Evolutionary conservation across 139 green algal species (phyloP), one percentile per base, ranked within the genome.

Genomic region (Diplosphaera chodatii): DNA sequence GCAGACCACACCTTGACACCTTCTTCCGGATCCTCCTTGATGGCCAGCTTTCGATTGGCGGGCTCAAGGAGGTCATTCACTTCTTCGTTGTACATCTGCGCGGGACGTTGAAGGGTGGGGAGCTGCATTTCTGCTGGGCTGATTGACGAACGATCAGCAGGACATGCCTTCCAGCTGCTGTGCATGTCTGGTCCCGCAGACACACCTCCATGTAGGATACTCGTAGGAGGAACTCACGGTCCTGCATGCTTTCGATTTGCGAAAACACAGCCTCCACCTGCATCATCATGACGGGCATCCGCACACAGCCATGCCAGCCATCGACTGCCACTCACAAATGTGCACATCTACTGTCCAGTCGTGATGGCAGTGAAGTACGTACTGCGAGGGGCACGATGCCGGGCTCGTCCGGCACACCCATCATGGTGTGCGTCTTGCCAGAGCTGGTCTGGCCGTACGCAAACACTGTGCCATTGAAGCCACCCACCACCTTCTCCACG

Each of bases 361-460:
- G n/a, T n/a, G n/a, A n/a, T n/a, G n/a, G n/a, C n/a, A n/a, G n/a
- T n/a, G n/a, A n/a, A 48, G 37, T 20, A 10, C 64, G 40, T 16
- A 97, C 86, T 29, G 92, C 90, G 27, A 93, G 73, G 0, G 90
- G 82, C 22, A 97, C 92, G 68, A 98, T 88, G 40, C 94, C 94
- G 0, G 83, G 82, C 63, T 91, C 84, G 0, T 74, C 37, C 2
- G 66, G 69, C 1, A 72, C 82, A 16, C 94, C 94, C 10, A 87
- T 81, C 92, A 98, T 98, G 15, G 95, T 98, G 79, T 97, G 86
- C 1, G 94, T 98, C 77, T 98, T 98, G 59, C 94, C 94, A 32
- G 80, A 92, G 73, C 80, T 91, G 21, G 94, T 98, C 83, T 98
- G 95, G 4, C 94, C 94, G 75, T 98, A 98, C 0, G 94, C 94